Evolutionary conservation across 2,329 filamentous ascomycete genomes (phyloP).

Genomic region (Ophiosphaerella herpotricha): DNA sequence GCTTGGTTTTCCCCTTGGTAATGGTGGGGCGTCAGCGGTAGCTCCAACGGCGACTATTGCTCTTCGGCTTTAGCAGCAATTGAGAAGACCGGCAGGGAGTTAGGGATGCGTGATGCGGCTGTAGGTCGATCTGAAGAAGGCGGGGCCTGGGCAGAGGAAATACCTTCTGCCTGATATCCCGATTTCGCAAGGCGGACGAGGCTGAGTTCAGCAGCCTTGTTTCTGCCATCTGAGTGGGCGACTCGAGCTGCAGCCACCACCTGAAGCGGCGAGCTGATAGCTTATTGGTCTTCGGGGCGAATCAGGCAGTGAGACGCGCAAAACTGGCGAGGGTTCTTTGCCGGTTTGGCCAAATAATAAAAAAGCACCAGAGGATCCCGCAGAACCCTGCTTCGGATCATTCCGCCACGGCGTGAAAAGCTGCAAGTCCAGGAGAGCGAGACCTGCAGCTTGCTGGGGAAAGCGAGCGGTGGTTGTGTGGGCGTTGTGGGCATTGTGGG

Average conservation of each 20-base stretch:
- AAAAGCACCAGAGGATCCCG: constrained; percentile 37
- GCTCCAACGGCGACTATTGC: constrained; percentile 35
- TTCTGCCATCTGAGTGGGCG: constrained; percentile 44
- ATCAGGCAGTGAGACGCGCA: constrained; percentile 31
- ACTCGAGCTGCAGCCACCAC: constrained; percentile 42
- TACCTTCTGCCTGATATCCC: constrained; percentile 44
- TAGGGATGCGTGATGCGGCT: constrained; percentile 26
- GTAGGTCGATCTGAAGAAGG: constrained; percentile 32
- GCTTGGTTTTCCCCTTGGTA: constrained; percentile 32
- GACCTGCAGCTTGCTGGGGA: constrained; percentile 17
- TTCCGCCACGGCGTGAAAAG: constrained; percentile 21
- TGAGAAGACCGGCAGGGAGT: constrained; percentile 22
- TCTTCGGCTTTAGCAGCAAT: constrained; percentile 21
- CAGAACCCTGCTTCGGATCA: constrained; percentile 40
- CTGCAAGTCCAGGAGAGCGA: constrained; percentile 28
- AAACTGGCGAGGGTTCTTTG: constrained; percentile 26
- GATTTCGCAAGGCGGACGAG: constrained; percentile 44
- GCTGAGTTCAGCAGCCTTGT: constrained; percentile 47
- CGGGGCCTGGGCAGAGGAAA: constrained; percentile 36
- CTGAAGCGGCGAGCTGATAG: constrained; percentile 41
- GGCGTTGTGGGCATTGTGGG: neutral
- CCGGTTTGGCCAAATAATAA: constrained; percentile 34
- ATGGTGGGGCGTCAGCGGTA: constrained; percentile 37
- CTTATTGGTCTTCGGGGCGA: constrained; percentile 42
- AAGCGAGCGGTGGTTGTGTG: constrained; percentile 22